These are phyloP conservation scores for Wickerhamiella kurtzmanii DNA, from an alignment of 805 yeast species.

Conservation along the genomic window DNA sequence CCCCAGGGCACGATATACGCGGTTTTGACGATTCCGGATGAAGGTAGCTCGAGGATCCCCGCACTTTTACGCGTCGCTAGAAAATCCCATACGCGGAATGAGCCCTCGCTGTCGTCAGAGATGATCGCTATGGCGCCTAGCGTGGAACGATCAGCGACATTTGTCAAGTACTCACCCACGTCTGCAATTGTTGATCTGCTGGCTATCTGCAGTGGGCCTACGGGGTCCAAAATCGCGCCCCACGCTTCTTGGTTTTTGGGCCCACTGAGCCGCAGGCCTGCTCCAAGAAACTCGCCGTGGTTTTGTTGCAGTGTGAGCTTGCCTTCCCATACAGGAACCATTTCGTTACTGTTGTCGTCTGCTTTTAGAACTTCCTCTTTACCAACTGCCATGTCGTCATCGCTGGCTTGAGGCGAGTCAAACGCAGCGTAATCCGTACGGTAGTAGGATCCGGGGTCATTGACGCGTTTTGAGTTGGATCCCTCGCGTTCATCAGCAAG, in stretches of 20 bases:
- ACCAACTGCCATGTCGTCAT: background rate
- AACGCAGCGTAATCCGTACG: constrained; percentile 28
- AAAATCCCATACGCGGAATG: background rate
- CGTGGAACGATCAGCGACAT: constrained; percentile 34
- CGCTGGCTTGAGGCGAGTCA: constrained; percentile 12
- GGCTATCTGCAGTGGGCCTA: constrained; percentile 34
- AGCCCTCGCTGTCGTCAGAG: constrained; percentile 17
- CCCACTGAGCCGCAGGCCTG: constrained; percentile 13
- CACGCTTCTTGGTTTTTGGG: constrained; percentile 15
- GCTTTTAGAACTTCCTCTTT: background rate
- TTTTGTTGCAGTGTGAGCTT: constrained; percentile 16
- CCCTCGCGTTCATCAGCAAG: constrained; percentile 22
- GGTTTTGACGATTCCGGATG: constrained; percentile 44
- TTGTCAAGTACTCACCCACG: constrained; percentile 46
- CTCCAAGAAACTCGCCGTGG: constrained; percentile 1
- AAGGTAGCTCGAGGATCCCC: background rate
- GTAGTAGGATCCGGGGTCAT: constrained; percentile 35
- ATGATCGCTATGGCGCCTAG: constrained; percentile 37
- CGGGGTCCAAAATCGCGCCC: constrained; percentile 16
- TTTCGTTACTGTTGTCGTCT: background rate
- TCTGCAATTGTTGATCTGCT: constrained; percentile 45
- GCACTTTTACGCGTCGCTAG: background rate
- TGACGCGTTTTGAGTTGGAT: constrained; percentile 37
- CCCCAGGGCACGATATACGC: constrained; percentile 39
- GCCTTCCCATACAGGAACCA: constrained; percentile 8